Evolutionary conservation across 768 basidiomycete genomes (phyloP).

Genomic region (Crepidotus variabilis): DNA sequence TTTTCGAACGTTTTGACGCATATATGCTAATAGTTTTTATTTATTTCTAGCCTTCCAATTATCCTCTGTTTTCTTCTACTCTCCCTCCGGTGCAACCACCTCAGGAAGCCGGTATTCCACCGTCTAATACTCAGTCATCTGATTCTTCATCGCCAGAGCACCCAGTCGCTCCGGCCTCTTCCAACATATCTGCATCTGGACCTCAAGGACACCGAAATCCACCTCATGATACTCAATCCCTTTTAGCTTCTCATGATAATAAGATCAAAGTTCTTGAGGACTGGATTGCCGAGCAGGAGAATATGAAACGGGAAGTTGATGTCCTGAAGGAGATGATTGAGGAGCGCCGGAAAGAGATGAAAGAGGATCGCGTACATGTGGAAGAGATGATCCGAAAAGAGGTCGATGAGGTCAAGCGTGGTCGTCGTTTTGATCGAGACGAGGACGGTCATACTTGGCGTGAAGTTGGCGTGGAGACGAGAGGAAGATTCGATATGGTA

Average conservation of each 20-base stretch:
- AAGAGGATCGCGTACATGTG: slow-evolving; percentile 22
- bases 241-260: slow-evolving; percentile 73
- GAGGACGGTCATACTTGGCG: not conserved
- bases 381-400: slow-evolving; percentile 10
- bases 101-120: slow-evolving; percentile 12
- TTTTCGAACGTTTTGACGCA: not conserved
- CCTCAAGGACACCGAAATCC: slow-evolving; percentile 73
- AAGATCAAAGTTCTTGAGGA: slow-evolving; percentile 80
- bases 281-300: slow-evolving; percentile 74
- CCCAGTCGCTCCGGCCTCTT: slow-evolving; percentile 17
- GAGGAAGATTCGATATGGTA: slow-evolving; percentile 25
- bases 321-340: slow-evolving; percentile 1
- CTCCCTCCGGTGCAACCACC: slow-evolving; percentile 64
- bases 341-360: not conserved
- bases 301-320: not conserved
- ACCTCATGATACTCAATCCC: slow-evolving; percentile 78
- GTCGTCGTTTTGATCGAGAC: not conserved
- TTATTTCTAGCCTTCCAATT: slow-evolving; percentile 47
- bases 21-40: slow-evolving; percentile 1
- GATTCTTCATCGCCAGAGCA: slow-evolving; percentile 21
- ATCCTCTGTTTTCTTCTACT: slow-evolving; percentile 58
- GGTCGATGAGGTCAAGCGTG: not conserved
- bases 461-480: not conserved
- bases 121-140: slow-evolving; percentile 17
- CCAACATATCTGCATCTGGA: slow-evolving; percentile 19